These are phyloP conservation scores for Saccharomycopsis javanensis DNA, from an alignment of 805 yeast species.

Conservation along the genomic window DNA sequence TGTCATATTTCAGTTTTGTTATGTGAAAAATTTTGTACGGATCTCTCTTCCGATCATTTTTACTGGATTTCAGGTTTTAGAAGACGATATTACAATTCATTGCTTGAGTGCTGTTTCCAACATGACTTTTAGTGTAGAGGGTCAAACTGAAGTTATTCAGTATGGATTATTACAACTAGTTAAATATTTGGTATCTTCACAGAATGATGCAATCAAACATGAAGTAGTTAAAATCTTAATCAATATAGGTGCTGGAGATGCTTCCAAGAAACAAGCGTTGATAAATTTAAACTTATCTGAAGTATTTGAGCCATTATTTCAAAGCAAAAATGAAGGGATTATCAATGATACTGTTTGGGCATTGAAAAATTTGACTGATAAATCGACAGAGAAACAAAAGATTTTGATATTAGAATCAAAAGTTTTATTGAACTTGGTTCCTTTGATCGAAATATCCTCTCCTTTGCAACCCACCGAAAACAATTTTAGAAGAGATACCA, in stretches of 20 bases:
- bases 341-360: conserved; percentile 18
- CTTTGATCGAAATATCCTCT: not conserved
- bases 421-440: conserved; percentile 10
- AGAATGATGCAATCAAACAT: conserved; percentile 8
- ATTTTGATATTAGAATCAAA: conserved; percentile 11
- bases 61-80: conserved; percentile 17
- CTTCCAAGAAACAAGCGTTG: conserved; percentile 17
- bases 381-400: conserved; percentile 14
- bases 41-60: conserved; percentile 18
- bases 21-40: conserved; percentile 19
- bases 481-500: not conserved
- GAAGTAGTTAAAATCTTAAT: conserved; percentile 18
- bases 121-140: conserved; percentile 19
- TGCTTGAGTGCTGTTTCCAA: conserved; percentile 18
- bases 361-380: conserved; percentile 15
- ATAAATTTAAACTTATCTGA: conserved; percentile 12
- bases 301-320: conserved; percentile 13
- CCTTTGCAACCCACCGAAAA: not conserved
- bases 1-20: conserved; percentile 19
- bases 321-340: conserved; percentile 1
- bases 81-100: conserved; percentile 18
- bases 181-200: conserved; percentile 11
- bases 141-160: conserved; percentile 18
- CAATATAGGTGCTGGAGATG: conserved; percentile 18
- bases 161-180: conserved; percentile 17